A percentile compares a stretch with the other conserved stretches of the same genome.
phyloP scores from a whole-genome alignment of 2,329 filamentous ascomycete genomes.

The Cryphonectria nitschkei region DNA sequence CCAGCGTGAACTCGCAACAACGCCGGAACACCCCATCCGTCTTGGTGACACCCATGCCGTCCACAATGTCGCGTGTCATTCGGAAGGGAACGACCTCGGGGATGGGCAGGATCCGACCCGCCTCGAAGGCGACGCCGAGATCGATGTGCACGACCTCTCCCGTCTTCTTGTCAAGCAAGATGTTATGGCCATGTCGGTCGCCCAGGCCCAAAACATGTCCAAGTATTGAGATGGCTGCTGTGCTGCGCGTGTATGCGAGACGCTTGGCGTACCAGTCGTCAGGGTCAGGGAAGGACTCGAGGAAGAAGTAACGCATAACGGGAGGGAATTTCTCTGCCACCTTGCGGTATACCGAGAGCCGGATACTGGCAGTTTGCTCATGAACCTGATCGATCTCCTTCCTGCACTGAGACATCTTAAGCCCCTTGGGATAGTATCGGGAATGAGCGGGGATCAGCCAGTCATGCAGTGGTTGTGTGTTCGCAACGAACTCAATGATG shows the following conservation, averaged over 20 bases:
- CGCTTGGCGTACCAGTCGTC: slow-evolving; percentile 94
- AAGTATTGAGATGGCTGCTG: slow-evolving; percentile 92
- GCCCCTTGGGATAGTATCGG: slow-evolving; percentile 81
- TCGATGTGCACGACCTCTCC: slow-evolving; percentile 98
- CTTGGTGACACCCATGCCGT: slow-evolving; percentile 94
- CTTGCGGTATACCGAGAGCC: slow-evolving; percentile 75
- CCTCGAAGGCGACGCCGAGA: slow-evolving; percentile 94
- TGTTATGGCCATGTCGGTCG: slow-evolving; percentile 96
- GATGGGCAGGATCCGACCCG: slow-evolving; percentile 90
- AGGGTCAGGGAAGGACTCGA: slow-evolving; percentile 90
- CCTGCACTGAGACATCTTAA: slow-evolving; percentile 75
- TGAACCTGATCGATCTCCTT: slow-evolving; percentile 79
- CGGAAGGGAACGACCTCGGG: slow-evolving; percentile 96
- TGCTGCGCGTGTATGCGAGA: slow-evolving; percentile 89
- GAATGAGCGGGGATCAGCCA: slow-evolving; percentile 91
- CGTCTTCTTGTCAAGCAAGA: slow-evolving; percentile 84
- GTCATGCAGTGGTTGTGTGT: slow-evolving; percentile 90
- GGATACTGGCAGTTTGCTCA: slow-evolving; percentile 67
- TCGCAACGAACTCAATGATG: slow-evolving; percentile 94
- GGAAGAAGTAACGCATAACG: slow-evolving; percentile 95
- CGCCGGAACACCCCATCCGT: slow-evolving; percentile 95
- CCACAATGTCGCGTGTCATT: slow-evolving; percentile 89
- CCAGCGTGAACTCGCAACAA: slow-evolving; percentile 97
- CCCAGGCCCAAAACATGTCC: slow-evolving; percentile 92
- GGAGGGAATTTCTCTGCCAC: slow-evolving; percentile 85